Conservation (phyloP, 2,329 filamentous ascomycete genomes). For the Fusarium acutatum region DNA sequence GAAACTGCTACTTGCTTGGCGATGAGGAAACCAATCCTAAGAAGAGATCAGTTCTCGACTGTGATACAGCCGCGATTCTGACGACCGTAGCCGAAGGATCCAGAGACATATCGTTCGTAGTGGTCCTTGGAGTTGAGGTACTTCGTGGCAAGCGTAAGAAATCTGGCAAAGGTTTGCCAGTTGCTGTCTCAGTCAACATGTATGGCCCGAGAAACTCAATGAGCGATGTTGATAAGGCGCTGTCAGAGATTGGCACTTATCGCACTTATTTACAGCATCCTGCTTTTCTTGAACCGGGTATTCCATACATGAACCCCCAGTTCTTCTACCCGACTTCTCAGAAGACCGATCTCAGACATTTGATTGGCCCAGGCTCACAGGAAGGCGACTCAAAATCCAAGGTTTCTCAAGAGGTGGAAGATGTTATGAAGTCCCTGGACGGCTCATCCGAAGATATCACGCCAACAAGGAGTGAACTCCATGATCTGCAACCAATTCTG, state of each 20-base stretch:
- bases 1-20: neutral
- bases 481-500: neutral
- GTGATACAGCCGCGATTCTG: neutral
- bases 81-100: rapidly evolving
- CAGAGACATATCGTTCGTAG: neutral
- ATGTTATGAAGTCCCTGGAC: neutral
- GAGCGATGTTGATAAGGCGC: rapidly evolving
- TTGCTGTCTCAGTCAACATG: neutral
- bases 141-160: neutral
- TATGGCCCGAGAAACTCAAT: neutral
- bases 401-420: neutral
- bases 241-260: neutral
- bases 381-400: rapidly evolving
- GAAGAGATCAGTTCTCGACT: neutral
- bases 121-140: rapidly evolving
- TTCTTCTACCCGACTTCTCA: neutral
- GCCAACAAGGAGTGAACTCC: rapidly evolving
- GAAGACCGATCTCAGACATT: neutral
- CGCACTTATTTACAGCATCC: neutral
- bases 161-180: rapidly evolving
- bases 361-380: neutral
- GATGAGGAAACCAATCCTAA: rapidly evolving
- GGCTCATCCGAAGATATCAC: rapidly evolving
- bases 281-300: neutral
- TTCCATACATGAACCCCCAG: neutral